phyloP scores from a whole-genome alignment of 257 asterid species.

The Paraleonurus japonicus region DNA sequence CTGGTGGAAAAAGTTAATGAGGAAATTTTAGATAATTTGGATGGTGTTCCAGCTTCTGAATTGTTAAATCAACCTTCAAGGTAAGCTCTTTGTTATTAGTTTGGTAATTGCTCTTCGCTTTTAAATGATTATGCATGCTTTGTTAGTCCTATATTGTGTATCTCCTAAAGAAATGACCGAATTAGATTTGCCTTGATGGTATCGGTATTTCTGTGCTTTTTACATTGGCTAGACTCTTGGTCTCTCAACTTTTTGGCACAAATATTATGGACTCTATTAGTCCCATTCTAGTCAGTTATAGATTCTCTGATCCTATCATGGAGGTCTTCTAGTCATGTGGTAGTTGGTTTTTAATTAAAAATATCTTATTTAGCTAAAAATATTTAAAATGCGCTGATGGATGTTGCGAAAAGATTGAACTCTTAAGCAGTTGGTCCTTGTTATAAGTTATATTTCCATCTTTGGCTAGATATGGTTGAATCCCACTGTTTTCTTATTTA shows the following conservation, averaged over 20 bases:
- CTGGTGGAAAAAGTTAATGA: slow-evolving; percentile 47
- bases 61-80: slow-evolving; percentile 38
- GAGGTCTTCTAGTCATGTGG: neutral
- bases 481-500: neutral
- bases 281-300: neutral
- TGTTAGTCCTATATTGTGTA: neutral
- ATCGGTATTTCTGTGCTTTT: slow-evolving; percentile 4
- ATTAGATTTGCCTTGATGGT: neutral
- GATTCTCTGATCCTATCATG: neutral
- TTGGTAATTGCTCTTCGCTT: neutral
- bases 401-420: neutral
- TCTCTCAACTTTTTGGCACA: neutral
- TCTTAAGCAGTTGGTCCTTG: neutral
- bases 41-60: slow-evolving; percentile 32
- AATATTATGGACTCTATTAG: neutral
- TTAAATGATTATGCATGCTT: neutral
- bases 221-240: neutral
- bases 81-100: slow-evolving; percentile 21
- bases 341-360: neutral
- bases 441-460: neutral
- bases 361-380: neutral
- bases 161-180: neutral
- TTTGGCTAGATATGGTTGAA: neutral
- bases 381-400: neutral
- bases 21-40: slow-evolving; percentile 40